These are phyloP conservation scores for Penicillium lagena DNA, from an alignment of 495 filamentous ascomycete genomes.

Conservation along the genomic window DNA sequence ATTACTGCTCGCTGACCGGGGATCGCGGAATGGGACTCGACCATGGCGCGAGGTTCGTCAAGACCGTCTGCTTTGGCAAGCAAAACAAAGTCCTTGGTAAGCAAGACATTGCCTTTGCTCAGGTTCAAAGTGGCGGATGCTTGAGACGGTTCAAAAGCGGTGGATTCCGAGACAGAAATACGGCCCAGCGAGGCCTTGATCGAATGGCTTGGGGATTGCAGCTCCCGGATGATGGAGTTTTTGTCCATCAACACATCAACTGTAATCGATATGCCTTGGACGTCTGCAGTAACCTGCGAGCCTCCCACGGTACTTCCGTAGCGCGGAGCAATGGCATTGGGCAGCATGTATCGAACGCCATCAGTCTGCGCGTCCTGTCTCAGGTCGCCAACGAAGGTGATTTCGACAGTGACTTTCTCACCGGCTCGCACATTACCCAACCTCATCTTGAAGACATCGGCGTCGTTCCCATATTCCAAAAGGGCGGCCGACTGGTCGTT, in stretches of 20 bases:
- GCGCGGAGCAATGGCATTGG: conserved; percentile 11
- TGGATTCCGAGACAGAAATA: conserved; percentile 30
- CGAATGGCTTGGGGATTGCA: conserved; percentile 63
- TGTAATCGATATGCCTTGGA: conserved; percentile 47
- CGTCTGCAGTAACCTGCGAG: background rate
- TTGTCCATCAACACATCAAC: conserved; percentile 55
- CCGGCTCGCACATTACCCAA: conserved; percentile 12
- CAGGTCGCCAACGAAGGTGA: conserved; percentile 12
- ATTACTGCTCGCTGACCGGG: conserved; percentile 58
- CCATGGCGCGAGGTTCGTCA: conserved; percentile 50
- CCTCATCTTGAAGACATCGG: conserved; percentile 8
- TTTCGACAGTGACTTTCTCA: conserved; percentile 6
- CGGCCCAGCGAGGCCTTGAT: conserved; percentile 57
- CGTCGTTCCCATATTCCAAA: conserved; percentile 5
- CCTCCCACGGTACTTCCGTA: background rate
- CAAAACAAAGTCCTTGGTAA: conserved; percentile 43
- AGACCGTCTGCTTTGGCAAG: conserved; percentile 49
- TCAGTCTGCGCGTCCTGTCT: conserved; percentile 11
- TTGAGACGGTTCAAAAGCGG: conserved; percentile 43
- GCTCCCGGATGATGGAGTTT: conserved; percentile 45
- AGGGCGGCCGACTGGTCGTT: conserved; percentile 5
- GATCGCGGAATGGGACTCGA: conserved; percentile 57
- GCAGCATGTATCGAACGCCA: conserved; percentile 10
- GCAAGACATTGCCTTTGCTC: background rate
- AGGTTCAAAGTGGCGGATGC: conserved; percentile 52